These are phyloP conservation scores for Pichia thaimueangensis DNA, from an alignment of 805 yeast genomes.

Conservation along the genomic window DNA sequence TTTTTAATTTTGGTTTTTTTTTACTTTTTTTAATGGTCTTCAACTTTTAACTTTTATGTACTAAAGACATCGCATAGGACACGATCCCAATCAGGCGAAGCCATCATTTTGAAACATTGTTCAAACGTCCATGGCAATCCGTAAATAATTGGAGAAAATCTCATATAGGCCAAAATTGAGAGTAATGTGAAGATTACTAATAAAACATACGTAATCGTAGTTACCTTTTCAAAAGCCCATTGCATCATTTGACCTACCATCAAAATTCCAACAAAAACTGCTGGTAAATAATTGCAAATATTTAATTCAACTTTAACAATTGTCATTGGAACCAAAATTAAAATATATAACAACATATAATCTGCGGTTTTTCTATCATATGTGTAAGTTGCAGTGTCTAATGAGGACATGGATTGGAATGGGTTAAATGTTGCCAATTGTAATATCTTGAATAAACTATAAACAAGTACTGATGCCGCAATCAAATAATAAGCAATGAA, in stretches of 20 bases:
- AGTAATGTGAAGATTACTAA: slow-evolving; percentile 19
- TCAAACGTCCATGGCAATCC: slow-evolving; percentile 41
- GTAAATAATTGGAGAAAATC: slow-evolving; percentile 38
- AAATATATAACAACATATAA: slow-evolving; percentile 48
- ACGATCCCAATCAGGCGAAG: slow-evolving; percentile 15
- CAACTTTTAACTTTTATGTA: too few species aligned
- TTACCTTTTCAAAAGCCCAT: slow-evolving; percentile 29
- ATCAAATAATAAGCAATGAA: slow-evolving; percentile 48
- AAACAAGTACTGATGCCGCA: slow-evolving; percentile 28
- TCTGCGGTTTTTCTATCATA: slow-evolving; percentile 28
- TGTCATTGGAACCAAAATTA: slow-evolving; percentile 54
- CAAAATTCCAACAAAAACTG: slow-evolving; percentile 44
- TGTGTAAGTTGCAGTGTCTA: slow-evolving; percentile 3
- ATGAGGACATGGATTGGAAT: slow-evolving; percentile 1
- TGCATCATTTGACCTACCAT: slow-evolving; percentile 40
- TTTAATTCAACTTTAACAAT: slow-evolving; percentile 34
- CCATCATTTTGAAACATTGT: slow-evolving; percentile 29
- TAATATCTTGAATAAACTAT: slow-evolving; percentile 10
- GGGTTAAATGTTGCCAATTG: slow-evolving; percentile 21
- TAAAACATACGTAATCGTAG: slow-evolving; percentile 24
- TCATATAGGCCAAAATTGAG: slow-evolving; percentile 25
- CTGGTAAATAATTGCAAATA: slow-evolving; percentile 43
- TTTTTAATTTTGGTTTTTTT: too few species aligned
- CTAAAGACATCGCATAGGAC: slow-evolving; percentile 10
- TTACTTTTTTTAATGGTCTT: too few species aligned